Percentiles rank a stretch among this genome's conserved stretches.
These are phyloP conservation scores for Sporothrix globosa DNA, from an alignment of 2,329 filamentous ascomycete species.

Conservation along the genomic window DNA sequence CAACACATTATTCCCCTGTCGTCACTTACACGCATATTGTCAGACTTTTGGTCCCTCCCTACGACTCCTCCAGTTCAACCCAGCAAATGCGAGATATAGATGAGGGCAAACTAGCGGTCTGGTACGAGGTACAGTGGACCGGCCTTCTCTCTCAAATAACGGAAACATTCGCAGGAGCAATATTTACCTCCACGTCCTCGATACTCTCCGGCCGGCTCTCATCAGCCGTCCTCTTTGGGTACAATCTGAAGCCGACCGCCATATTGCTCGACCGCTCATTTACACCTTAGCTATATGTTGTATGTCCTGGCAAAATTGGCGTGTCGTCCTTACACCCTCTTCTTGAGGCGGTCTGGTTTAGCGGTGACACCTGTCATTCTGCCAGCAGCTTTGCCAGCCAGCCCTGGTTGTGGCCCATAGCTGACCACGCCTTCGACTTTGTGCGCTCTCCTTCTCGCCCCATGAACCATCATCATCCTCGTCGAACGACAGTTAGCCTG, in stretches of 20 bases:
- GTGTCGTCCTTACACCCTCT: slow-evolving; percentile 25
- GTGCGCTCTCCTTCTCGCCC: not conserved
- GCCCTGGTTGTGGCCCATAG: slow-evolving; percentile 7
- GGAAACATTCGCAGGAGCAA: not conserved
- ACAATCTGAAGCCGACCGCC: not conserved
- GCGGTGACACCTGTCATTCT: slow-evolving; percentile 31
- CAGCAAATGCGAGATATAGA: not conserved
- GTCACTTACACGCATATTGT: slow-evolving; percentile 28
- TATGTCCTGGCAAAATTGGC: not conserved
- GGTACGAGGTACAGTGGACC: not conserved
- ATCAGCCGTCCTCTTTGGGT: not conserved
- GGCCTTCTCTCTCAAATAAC: not conserved
- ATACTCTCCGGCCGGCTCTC: not conserved
- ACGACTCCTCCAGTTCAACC: slow-evolving; percentile 9
- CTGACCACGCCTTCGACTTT: not conserved
- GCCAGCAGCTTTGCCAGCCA: slow-evolving; percentile 14
- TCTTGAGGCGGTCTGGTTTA: slow-evolving; percentile 26
- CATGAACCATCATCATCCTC: slow-evolving; percentile 2
- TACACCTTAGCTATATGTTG: not conserved
- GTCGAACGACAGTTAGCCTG: slow-evolving; percentile 15
- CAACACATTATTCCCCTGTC: not conserved
- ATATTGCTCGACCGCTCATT: slow-evolving; percentile 22
- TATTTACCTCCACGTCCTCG: not conserved
- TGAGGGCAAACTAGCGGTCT: slow-evolving; percentile 33
- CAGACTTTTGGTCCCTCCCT: slow-evolving; percentile 21